phyloP scores from a whole-genome alignment of 805 yeast genomes.

The Saccharomycopsis malanga region DNA sequence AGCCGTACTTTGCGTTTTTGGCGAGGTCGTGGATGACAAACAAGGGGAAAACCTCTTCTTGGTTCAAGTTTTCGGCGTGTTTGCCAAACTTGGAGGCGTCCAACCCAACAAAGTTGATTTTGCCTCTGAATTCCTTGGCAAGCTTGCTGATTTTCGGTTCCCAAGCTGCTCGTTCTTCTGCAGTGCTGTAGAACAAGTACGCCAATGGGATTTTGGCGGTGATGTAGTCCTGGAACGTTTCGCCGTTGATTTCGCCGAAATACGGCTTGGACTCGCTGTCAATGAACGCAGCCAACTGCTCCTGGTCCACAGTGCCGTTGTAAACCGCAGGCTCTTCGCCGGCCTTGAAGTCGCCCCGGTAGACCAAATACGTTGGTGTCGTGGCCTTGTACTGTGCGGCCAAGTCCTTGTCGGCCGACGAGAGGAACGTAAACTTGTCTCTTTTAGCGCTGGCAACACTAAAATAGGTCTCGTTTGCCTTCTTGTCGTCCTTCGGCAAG shows the following conservation, averaged over 20 bases:
- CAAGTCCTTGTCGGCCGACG: slow-evolving; percentile 34
- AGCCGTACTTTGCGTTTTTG: slow-evolving; percentile 69
- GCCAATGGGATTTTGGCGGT: slow-evolving; percentile 70
- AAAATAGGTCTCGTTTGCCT: slow-evolving; percentile 19
- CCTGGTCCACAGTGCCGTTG: slow-evolving; percentile 28
- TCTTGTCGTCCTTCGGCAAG: slow-evolving; percentile 28
- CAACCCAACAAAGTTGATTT: slow-evolving; percentile 79
- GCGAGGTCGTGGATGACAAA: slow-evolving; percentile 76
- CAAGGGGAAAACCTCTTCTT: slow-evolving; percentile 82
- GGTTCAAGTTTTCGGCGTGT: slow-evolving; percentile 81
- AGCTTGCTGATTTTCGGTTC: slow-evolving; percentile 46
- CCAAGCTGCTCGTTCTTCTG: slow-evolving; percentile 56
- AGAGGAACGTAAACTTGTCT: slow-evolving; percentile 31
- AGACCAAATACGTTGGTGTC: slow-evolving; percentile 43
- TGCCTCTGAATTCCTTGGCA: slow-evolving; percentile 73
- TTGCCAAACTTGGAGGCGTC: slow-evolving; percentile 74
- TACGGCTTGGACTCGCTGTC: slow-evolving; percentile 65
- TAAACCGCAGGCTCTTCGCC: slow-evolving; percentile 26
- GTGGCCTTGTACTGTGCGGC: slow-evolving; percentile 35
- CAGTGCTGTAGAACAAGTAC: slow-evolving; percentile 73
- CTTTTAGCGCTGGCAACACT: slow-evolving; percentile 40
- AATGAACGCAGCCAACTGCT: slow-evolving; percentile 42
- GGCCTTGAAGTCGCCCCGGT: slow-evolving; percentile 30
- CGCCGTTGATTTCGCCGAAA: slow-evolving; percentile 81
- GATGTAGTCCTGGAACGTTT: slow-evolving; percentile 71